Conservation (phyloP, 352 stramenopile species). For the Globisporangium paroecandrum region DNA sequence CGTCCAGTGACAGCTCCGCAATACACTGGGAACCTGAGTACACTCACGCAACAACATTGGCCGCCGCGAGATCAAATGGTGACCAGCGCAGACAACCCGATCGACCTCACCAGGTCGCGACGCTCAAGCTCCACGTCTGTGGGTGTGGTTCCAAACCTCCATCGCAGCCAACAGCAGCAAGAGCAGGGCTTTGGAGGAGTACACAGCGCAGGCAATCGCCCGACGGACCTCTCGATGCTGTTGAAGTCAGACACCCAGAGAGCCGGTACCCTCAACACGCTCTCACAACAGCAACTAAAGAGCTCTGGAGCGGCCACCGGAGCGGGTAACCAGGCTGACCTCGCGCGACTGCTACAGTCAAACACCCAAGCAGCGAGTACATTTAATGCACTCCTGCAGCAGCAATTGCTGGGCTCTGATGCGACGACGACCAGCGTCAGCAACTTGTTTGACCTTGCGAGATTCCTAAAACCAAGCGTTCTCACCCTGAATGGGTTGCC, state of each 20-base stretch:
- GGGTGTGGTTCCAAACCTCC: background rate
- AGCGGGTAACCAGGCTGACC: background rate
- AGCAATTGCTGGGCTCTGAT: background rate
- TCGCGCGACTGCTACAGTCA: background rate
- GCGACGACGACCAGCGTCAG: background rate
- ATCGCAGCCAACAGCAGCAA: background rate
- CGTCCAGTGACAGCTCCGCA: background rate
- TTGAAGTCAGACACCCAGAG: background rate
- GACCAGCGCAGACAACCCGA: background rate
- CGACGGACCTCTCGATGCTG: background rate
- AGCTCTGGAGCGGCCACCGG: background rate
- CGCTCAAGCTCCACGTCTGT: background rate
- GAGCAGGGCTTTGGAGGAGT: background rate
- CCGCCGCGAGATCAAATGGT: background rate
- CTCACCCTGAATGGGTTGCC: background rate
- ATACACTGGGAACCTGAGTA: background rate
- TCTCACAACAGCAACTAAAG: background rate
- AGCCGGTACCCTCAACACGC: background rate
- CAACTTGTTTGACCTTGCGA: background rate
- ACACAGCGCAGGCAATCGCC: no score
- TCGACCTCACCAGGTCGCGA: background rate
- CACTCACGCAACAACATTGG: background rate
- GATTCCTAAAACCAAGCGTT: background rate
- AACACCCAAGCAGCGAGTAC: background rate
- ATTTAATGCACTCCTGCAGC: background rate